Base-by-base conservation (phyloP, 352 stramenopile species). In the Aphanomyces euteiches region DNA sequence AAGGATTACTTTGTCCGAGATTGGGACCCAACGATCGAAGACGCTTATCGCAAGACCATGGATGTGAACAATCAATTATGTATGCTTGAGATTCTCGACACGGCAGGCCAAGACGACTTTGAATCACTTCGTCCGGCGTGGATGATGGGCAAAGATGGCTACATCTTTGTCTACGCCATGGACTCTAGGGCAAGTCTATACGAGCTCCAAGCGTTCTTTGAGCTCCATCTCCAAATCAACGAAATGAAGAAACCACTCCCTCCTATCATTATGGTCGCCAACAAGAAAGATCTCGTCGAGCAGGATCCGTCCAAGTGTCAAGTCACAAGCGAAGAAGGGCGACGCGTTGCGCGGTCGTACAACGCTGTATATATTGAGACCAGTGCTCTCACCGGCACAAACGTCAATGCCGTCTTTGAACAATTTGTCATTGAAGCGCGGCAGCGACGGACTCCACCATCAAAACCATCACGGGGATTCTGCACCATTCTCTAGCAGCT, bases 131-230 rank as follows among this genome's bases (percentile, higher is more conserved):
- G 90, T 61, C 84, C 83, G 19, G 87, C 94, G 73, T 96, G 88
- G 84, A 96, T 96, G 87, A 94, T 95, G 85, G 88, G 93, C 76
- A 95, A 95, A 72, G 85, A 95, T 77, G 88, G 85, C 72, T 95
- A 95, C 74, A 84, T 95, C 67, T 96, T 96, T 84, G 88, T 96
- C 65, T 96, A 95, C 78, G 91, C 82, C 77, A 93, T 96, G 83
- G 85, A 95, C 78, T 93, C 86, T 69, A 81, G 85, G 47, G 89
- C 90, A 74, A 93, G 84, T 67, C 79, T 96, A 47, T 84, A 94
- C 77, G 88, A 96, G 70, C 74, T 96, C 36, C 85, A 95, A 83
- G 82, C 83, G 43, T 96, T 96, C 70, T 95, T 95, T 66, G 86
- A 92, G 68, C 71, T 96, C 54, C 85, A 95, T 58, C 74, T 95